Evolutionary conservation across 805 yeast genomes (phyloP), one percentile per base, ranked within the genome.

Genomic region (Suhomyces canberraensis): DNA sequence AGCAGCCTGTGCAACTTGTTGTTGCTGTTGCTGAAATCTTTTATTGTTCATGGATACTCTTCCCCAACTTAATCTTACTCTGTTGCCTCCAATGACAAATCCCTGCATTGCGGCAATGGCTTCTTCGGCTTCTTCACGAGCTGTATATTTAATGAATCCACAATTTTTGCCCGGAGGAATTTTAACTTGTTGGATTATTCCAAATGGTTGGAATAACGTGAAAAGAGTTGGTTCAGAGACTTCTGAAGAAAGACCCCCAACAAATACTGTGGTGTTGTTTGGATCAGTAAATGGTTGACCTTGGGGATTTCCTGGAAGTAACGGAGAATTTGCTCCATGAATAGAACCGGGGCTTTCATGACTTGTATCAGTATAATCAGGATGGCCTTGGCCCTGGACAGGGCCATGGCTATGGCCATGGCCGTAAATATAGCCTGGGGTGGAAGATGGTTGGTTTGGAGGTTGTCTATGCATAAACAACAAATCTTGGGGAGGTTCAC

Each of bases 101-200:
- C 95, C 95, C 61, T 89, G 95, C 95, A 89, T 84, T 45, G 81
- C 84, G 24, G 77, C 70, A 44, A 89, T 84, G 8, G 96, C 95
- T 37, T 73, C 73, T 60, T 90, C 96, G 1, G 96, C 96, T 47
- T 86, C 79, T 29, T 79, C 78, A 39, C 95, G 70, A 36, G 81
- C 77, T 27, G 79, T 76, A 56, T 76, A 89, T 59, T 86, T 95
- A 36, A 89, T 88, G 63, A 90, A 88, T 1, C 95, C 96, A 62
- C 95, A 87, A 43, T 84, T 84, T 52, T 84, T 84, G 11, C 88
- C 91, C 4, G 79, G 75, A 4, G 95, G 95, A 35, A 84, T 81
- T 51, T 81, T 83, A 29, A 84, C 82, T 46, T 79, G 81, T 18
- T 73, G 60, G 24, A 84, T 79, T 14, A 65, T 57, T n/a, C 95